phyloP scores from a whole-genome alignment of 176 grass and related monocot species.

The Typha latifolia region DNA sequence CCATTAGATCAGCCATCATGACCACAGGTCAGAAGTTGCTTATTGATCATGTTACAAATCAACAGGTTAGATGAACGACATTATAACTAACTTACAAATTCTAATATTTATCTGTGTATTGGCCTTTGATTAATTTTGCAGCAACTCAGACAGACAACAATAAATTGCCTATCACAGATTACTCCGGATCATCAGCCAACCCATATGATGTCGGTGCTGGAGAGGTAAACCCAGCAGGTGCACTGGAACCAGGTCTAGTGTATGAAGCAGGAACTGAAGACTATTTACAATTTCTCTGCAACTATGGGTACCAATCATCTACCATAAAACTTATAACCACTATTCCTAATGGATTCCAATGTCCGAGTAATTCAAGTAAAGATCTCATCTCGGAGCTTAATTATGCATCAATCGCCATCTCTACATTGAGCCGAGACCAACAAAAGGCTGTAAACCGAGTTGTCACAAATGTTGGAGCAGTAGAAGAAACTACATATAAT shows the following conservation, averaged over 20 bases:
- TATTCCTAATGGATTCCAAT: constrained; percentile 30
- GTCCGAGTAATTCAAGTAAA: constrained; percentile 51
- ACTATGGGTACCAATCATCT: constrained; percentile 60
- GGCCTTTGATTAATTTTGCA: constrained; percentile 2
- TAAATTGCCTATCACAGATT: constrained; percentile 30
- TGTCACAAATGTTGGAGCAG: constrained; percentile 57
- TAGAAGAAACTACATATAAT: constrained; percentile 32
- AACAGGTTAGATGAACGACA: too few relatives aligned
- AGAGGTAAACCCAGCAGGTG: constrained; percentile 50
- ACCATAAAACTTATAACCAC: constrained; percentile 48
- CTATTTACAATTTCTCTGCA: constrained; percentile 68
- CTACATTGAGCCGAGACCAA: constrained; percentile 14
- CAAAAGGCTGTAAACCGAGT: constrained; percentile 27
- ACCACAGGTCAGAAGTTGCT: constrained; percentile 40
- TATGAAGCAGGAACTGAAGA: constrained; percentile 49
- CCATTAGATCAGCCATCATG: constrained; percentile 76
- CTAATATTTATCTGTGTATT: neutral
- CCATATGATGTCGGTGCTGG: constrained; percentile 64
- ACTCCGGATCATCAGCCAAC: constrained; percentile 39
- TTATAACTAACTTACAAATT: too few relatives aligned
- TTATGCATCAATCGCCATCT: constrained; percentile 71
- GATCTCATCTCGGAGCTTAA: constrained; percentile 79
- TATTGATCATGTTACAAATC: too few relatives aligned
- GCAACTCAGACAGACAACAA: constrained; percentile 58
- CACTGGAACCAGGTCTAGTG: constrained; percentile 66